These are phyloP conservation scores for Paramarasmius palmivorus DNA, from an alignment of 1,284 basidiomycete species.

Conservation along the genomic window DNA sequence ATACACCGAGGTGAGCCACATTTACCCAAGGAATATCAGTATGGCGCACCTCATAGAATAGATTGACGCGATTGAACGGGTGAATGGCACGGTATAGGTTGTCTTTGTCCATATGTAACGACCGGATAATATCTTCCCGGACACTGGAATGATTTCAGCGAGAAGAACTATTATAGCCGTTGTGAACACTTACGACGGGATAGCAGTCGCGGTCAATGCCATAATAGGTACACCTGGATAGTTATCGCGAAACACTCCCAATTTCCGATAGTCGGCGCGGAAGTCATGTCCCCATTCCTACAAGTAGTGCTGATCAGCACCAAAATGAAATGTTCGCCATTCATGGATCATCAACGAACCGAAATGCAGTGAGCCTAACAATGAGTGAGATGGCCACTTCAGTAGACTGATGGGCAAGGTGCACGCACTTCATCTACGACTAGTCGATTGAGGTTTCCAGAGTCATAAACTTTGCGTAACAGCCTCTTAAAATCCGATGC, in stretches of 20 bases:
- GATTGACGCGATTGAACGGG: slow-evolving; percentile 79
- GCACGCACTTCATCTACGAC: slow-evolving; percentile 77
- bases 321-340: neutral
- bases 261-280: slow-evolving; percentile 68
- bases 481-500: slow-evolving; percentile 52
- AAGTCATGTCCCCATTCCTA: slow-evolving; percentile 89
- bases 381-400: neutral
- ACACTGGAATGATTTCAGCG: too few species aligned
- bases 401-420: neutral
- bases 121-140: slow-evolving; percentile 69
- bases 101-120: slow-evolving; percentile 58
- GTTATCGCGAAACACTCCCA: slow-evolving; percentile 69
- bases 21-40: too few species aligned
- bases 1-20: neutral
- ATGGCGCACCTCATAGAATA: slow-evolving; percentile 88
- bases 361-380: slow-evolving; percentile 82
- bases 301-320: slow-evolving; percentile 1
- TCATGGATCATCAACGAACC: slow-evolving; percentile 37
- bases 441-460: slow-evolving; percentile 63
- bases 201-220: slow-evolving; percentile 81
- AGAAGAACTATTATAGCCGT: too few species aligned
- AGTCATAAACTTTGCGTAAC: slow-evolving; percentile 51
- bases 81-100: slow-evolving; percentile 66
- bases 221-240: slow-evolving; percentile 81
- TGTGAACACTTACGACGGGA: slow-evolving; percentile 46